Percentiles rank a stretch among this genome's conserved stretches.
Evolutionary conservation across 169 alveolate genomes (phyloP).

Genomic region (Perkinsus chesapeaki): DNA sequence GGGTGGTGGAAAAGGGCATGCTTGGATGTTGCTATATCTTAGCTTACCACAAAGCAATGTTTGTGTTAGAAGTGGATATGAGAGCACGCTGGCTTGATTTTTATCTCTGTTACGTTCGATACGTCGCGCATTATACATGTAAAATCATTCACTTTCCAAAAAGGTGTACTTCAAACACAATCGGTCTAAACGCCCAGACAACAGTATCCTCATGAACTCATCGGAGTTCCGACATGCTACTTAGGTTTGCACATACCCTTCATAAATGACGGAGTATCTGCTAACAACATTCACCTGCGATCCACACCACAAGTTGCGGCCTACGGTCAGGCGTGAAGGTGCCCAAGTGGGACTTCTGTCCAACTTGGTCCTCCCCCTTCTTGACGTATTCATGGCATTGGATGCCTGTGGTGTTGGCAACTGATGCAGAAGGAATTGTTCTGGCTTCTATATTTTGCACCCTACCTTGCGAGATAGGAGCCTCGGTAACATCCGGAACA

Average conservation of each 20-base stretch:
- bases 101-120: too few relatives aligned
- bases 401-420: background rate
- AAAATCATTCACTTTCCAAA: too few relatives aligned
- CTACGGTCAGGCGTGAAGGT: background rate
- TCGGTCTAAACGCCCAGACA: too few relatives aligned
- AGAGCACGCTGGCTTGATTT: too few relatives aligned
- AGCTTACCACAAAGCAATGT: too few relatives aligned
- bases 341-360: background rate
- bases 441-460: background rate
- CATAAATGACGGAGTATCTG: background rate
- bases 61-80: too few relatives aligned
- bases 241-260: background rate
- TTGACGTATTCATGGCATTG: background rate
- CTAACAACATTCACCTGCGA: background rate
- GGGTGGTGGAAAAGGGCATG: background rate
- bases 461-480: background rate
- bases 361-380: background rate
- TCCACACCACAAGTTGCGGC: background rate
- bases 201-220: background rate
- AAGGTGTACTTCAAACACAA: too few relatives aligned
- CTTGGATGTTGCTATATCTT: background rate
- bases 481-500: background rate
- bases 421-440: background rate
- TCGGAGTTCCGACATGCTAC: background rate
- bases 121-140: too few relatives aligned